A percentile compares a stretch with the other conserved stretches of the same genome.
Evolutionary conservation across 306 rosid species (phyloP).

Genomic region (Styphnolobium japonicum): DNA sequence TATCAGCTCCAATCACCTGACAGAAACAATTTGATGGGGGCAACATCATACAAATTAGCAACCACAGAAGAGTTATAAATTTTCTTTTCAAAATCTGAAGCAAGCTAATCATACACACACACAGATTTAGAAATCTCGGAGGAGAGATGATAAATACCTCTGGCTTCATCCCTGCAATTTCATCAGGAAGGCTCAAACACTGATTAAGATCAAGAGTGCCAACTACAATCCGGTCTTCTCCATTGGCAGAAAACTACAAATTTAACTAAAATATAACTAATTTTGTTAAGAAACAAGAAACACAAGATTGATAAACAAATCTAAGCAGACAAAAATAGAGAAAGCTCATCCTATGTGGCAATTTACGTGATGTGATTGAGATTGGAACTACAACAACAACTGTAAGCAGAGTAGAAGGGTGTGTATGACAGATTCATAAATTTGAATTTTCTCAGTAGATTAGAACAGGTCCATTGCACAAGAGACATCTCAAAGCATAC

Average conservation of each 20-base stretch:
- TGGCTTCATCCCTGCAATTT: constrained; percentile 73
- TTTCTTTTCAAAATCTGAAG: background rate
- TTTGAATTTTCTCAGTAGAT: background rate
- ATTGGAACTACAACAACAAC: background rate
- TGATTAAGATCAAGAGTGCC: constrained; percentile 84
- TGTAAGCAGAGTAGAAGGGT: background rate
- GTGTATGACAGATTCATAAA: background rate
- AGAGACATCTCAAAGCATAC: background rate
- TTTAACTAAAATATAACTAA: constrained; percentile 15
- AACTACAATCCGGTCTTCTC: constrained; percentile 76
- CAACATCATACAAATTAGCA: background rate
- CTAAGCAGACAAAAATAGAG: background rate
- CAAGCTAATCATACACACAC: background rate
- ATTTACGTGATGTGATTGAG: background rate
- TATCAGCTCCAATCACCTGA: constrained; percentile 68
- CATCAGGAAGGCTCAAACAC: constrained; percentile 87
- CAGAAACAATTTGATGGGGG: constrained; percentile 17
- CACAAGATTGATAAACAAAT: background rate
- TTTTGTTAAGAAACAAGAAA: constrained; percentile 21
- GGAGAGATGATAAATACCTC: constrained; percentile 50
- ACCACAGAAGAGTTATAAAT: background rate
- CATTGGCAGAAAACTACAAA: constrained; percentile 62
- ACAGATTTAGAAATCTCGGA: constrained; percentile 3
- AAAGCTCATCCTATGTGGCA: background rate
- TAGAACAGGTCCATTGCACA: background rate